Percentiles rank a stretch among this genome's conserved stretches.
Evolutionary conservation across 164 flowering plant species (phyloP).

Genomic region (Aristolochia contorta): DNA sequence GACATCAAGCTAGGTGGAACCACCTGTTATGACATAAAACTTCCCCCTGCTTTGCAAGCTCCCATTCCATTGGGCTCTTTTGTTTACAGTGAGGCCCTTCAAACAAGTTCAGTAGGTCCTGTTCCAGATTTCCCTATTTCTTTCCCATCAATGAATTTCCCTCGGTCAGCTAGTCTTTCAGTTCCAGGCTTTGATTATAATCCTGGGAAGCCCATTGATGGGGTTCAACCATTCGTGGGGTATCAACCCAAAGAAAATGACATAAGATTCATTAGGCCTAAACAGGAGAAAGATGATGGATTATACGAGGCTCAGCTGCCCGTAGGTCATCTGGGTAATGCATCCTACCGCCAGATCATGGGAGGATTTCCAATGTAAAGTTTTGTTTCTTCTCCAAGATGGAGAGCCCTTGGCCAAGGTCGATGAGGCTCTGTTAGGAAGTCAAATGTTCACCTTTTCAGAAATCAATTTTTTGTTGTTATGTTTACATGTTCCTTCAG

Average conservation of each 20-base stretch:
- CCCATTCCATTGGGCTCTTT: slow-evolving; percentile 29
- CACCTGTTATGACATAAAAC: slow-evolving; percentile 41
- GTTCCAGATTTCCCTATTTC: slow-evolving; percentile 33
- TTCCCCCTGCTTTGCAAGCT: slow-evolving; percentile 33
- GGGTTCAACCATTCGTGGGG: slow-evolving; percentile 23
- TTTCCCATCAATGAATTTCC: slow-evolving; percentile 24
- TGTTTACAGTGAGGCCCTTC: slow-evolving; percentile 21
- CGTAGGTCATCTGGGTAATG: slow-evolving; percentile 24
- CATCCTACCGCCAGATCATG: slow-evolving; percentile 28
- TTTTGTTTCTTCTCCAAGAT: too few species aligned
- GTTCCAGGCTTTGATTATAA: slow-evolving; percentile 22
- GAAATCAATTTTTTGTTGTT: neutral
- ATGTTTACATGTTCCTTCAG: neutral
- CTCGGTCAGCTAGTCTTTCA: slow-evolving; percentile 21
- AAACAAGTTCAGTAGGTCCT: slow-evolving; percentile 14
- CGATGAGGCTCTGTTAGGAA: neutral
- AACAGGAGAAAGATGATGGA: slow-evolving; percentile 55
- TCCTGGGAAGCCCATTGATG: slow-evolving; percentile 15
- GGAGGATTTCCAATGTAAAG: slow-evolving; percentile 26
- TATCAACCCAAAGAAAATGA: slow-evolving; percentile 36
- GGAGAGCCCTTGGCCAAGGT: neutral
- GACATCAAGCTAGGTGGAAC: slow-evolving; percentile 38
- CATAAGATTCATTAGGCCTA: slow-evolving; percentile 35
- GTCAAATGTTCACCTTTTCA: neutral
- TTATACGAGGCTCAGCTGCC: slow-evolving; percentile 25